Conservation (phyloP, 352 stramenopile genomes). For the Phytophthora capsici region DNA sequence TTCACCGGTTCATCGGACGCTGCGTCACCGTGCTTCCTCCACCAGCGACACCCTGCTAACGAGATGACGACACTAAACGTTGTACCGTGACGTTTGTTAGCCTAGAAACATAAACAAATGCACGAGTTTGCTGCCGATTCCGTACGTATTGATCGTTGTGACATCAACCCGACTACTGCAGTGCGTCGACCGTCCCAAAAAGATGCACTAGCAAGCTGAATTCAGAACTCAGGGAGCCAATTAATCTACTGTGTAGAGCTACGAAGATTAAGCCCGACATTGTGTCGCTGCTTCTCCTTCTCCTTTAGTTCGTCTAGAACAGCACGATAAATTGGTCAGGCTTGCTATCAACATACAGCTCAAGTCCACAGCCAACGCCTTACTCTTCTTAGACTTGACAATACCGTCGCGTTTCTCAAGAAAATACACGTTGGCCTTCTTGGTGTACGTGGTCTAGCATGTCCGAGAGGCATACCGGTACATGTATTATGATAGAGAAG, state of each 20-base stretch:
- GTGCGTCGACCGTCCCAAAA: background rate
- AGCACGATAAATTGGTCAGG: background rate
- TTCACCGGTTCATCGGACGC: slow-evolving; percentile 38
- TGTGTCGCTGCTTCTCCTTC: slow-evolving; percentile 63
- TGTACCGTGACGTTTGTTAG: background rate
- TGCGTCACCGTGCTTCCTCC: slow-evolving; percentile 50
- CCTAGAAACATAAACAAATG: slow-evolving; percentile 21
- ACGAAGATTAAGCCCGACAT: slow-evolving; percentile 64
- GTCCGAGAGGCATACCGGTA: too few species aligned
- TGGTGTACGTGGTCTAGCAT: slow-evolving; percentile 67
- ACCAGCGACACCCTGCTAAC: slow-evolving; percentile 49
- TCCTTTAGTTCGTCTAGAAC: slow-evolving; percentile 64
- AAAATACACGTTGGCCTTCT: slow-evolving; percentile 80
- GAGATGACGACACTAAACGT: slow-evolving; percentile 20
- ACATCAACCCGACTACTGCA: background rate
- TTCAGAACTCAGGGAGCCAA: background rate
- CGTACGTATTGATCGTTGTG: slow-evolving; percentile 7
- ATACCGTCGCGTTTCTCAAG: slow-evolving; percentile 71
- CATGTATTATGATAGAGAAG: too few species aligned
- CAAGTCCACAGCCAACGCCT: slow-evolving; percentile 6
- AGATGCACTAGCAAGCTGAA: background rate
- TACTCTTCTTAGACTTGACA: slow-evolving; percentile 73
- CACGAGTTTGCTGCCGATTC: slow-evolving; percentile 3
- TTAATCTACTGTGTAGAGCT: slow-evolving; percentile 6
- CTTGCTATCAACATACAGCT: background rate